A percentile compares a stretch with the other conserved stretches of the same genome.
These are phyloP conservation scores for Protomyces inouyei DNA, from an alignment of 1,139 yeast genomes.

Conservation along the genomic window DNA sequence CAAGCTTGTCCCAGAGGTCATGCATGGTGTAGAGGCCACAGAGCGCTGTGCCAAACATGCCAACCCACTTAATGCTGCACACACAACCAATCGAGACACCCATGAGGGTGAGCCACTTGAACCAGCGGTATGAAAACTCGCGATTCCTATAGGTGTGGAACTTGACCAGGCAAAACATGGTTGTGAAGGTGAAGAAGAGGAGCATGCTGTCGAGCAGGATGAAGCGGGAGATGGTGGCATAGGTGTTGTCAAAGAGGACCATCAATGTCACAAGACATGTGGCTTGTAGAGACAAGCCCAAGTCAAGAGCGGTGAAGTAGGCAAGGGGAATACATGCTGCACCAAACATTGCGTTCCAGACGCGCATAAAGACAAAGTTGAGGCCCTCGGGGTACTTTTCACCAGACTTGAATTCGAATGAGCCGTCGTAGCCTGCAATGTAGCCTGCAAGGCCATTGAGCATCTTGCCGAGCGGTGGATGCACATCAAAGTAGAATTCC, in stretches of 20 bases:
- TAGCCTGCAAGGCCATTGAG: conserved; percentile 91
- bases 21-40: conserved; percentile 80
- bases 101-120: conserved; percentile 78
- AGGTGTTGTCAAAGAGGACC: conserved; percentile 67
- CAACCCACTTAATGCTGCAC: conserved; percentile 86
- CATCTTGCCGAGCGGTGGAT: conserved; percentile 98
- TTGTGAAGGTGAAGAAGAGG: conserved; percentile 80
- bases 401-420: conserved; percentile 92
- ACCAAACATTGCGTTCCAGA: conserved; percentile 86
- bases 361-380: conserved; percentile 85
- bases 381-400: conserved; percentile 76
- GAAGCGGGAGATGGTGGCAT: conserved; percentile 84
- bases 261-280: conserved; percentile 77
- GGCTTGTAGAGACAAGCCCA: conserved; percentile 73
- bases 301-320: conserved; percentile 81
- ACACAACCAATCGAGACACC: conserved; percentile 90
- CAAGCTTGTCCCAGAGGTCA: conserved; percentile 64
- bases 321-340: conserved; percentile 90
- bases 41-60: conserved; percentile 73
- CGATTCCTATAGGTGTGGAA: conserved; percentile 67
- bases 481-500: conserved; percentile 95
- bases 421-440: conserved; percentile 90
- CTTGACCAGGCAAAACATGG: conserved; percentile 69
- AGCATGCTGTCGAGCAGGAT: conserved; percentile 95
- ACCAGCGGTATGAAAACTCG: conserved; percentile 78